These are phyloP conservation scores for Rhododendron molle DNA, from an alignment of 148 eudicot species.

Conservation along the genomic window DNA sequence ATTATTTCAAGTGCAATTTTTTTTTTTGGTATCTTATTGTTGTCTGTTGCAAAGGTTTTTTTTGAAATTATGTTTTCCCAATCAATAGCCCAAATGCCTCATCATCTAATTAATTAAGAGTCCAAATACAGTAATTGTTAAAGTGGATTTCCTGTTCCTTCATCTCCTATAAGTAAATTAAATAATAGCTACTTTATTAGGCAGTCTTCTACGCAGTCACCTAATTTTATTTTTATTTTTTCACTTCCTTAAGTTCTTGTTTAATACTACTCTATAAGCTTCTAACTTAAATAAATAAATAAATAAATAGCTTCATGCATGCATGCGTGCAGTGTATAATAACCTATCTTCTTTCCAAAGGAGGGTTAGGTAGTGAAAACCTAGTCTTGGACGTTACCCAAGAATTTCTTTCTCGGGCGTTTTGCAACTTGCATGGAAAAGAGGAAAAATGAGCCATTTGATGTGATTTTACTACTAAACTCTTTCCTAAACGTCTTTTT, in stretches of 20 bases:
- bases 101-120: background rate
- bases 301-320: background rate
- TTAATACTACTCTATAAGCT: background rate
- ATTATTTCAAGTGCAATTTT: too few relatives aligned
- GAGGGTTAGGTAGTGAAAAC: constrained; percentile 14
- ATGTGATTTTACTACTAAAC: background rate
- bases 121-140: too few relatives aligned
- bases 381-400: background rate
- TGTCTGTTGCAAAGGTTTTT: too few relatives aligned
- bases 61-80: background rate
- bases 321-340: background rate
- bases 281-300: background rate
- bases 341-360: background rate
- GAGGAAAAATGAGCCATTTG: background rate
- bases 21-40: too few relatives aligned
- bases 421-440: background rate
- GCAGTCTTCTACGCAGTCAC: background rate
- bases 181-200: too few relatives aligned
- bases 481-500: background rate
- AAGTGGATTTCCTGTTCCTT: background rate
- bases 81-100: background rate
- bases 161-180: background rate
- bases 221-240: background rate
- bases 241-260: background rate
- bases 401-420: background rate